A percentile compares a stretch with the other conserved stretches of the same genome.
These are phyloP conservation scores for Boletellus ananiceps DNA, from an alignment of 768 basidiomycete species.

Conservation along the genomic window DNA sequence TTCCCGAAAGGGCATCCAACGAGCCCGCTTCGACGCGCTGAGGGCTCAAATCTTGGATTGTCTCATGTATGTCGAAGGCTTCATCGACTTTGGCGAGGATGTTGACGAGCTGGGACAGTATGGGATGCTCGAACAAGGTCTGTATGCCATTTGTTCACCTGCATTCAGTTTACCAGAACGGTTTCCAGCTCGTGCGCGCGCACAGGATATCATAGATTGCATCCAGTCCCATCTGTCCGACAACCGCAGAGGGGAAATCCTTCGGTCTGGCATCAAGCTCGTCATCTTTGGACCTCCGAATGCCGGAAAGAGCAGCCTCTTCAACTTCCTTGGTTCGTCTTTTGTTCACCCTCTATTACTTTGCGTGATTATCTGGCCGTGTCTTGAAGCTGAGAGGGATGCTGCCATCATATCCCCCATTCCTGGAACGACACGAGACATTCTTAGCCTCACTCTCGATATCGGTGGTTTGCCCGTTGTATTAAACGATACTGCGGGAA, in stretches of 20 bases:
- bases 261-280: conserved; percentile 75
- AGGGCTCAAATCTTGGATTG: conserved; percentile 64
- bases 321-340: conserved; percentile 73
- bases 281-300: conserved; percentile 93
- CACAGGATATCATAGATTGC: conserved; percentile 40
- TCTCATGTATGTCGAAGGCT: conserved; percentile 76
- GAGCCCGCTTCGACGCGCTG: conserved; percentile 57
- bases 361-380: background rate
- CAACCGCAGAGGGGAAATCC: conserved; percentile 73
- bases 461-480: conserved; percentile 83
- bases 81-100: conserved; percentile 92
- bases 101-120: conserved; percentile 75
- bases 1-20: conserved; percentile 54
- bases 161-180: background rate
- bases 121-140: conserved; percentile 71
- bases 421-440: conserved; percentile 87
- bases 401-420: conserved; percentile 87
- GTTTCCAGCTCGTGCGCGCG: conserved; percentile 49
- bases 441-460: conserved; percentile 80
- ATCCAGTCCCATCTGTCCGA: conserved; percentile 63
- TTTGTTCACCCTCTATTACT: background rate
- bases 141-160: background rate
- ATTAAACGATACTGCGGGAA: conserved; percentile 82
- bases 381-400: conserved; percentile 67
- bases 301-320: conserved; percentile 86